phyloP scores from a whole-genome alignment of 345 rosid species.

The Aethionema arabicum region DNA sequence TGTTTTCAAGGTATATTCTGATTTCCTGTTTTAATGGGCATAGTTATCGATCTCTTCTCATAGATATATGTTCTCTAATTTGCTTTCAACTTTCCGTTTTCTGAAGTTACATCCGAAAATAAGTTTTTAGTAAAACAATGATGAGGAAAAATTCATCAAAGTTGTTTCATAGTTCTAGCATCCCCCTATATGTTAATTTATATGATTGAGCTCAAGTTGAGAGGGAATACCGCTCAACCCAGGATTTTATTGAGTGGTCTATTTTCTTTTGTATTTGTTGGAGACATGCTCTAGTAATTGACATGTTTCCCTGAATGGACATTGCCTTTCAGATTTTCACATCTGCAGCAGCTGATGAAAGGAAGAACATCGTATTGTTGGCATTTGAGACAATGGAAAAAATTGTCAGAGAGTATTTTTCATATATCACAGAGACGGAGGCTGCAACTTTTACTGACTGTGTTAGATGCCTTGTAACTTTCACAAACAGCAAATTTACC shows the following conservation, averaged over 20 bases:
- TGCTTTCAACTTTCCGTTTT: neutral
- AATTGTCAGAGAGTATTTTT: constrained; percentile 89
- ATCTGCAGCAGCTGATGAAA: constrained; percentile 85
- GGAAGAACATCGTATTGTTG: constrained; percentile 76
- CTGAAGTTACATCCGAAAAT: neutral
- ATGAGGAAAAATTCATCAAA: neutral
- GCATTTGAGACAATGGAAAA: constrained; percentile 96
- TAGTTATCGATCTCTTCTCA: neutral
- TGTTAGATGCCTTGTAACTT: constrained; percentile 87
- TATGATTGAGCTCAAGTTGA: constrained; percentile 19
- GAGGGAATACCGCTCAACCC: constrained; percentile 12
- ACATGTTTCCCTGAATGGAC: constrained; percentile 28
- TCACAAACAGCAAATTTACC: constrained; percentile 84
- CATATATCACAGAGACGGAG: constrained; percentile 95
- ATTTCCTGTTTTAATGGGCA: neutral
- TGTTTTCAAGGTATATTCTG: constrained; percentile 75
- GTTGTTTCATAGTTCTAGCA: constrained; percentile 1
- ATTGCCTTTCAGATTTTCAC: constrained; percentile 65
- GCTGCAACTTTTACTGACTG: constrained; percentile 85
- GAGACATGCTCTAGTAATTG: constrained; percentile 10
- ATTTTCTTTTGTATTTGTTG: neutral
- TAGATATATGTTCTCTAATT: neutral
- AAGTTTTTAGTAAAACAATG: neutral
- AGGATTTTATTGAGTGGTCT: constrained; percentile 18
- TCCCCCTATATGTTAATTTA: constrained; percentile 14